These are phyloP conservation scores for Exophiala alcalophila DNA, from an alignment of 2,329 filamentous ascomycete species.

Conservation along the genomic window DNA sequence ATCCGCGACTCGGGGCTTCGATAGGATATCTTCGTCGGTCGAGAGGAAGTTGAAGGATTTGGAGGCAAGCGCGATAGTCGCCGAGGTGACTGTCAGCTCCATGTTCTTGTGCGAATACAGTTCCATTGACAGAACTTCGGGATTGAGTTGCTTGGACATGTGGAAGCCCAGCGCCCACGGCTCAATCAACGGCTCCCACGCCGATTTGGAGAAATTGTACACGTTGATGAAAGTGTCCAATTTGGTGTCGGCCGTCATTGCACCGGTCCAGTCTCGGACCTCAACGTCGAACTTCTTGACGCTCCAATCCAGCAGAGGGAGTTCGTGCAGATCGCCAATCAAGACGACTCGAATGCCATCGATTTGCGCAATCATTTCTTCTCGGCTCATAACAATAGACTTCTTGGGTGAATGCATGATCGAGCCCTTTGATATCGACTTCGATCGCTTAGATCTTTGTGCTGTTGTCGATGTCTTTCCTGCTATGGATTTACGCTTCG, in stretches of 20 bases:
- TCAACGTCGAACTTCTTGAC: conserved; percentile 84
- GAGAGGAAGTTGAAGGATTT: conserved; percentile 91
- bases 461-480: conserved; percentile 44
- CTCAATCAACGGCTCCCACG: conserved; percentile 94
- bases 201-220: conserved; percentile 98
- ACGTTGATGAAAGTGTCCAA: conserved; percentile 94
- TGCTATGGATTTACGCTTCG: conserved; percentile 50
- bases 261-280: conserved; percentile 86
- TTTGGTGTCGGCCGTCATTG: conserved; percentile 80
- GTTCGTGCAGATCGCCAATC: conserved; percentile 91
- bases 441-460: conserved; percentile 46
- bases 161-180: conserved; percentile 95
- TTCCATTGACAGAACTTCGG: conserved; percentile 76
- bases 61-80: conserved; percentile 86
- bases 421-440: conserved; percentile 43
- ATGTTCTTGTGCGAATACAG: conserved; percentile 84
- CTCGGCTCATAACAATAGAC: conserved; percentile 60
- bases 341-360: conserved; percentile 89
- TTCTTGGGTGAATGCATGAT: conserved; percentile 42
- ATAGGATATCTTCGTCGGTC: conserved; percentile 83
- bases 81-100: conserved; percentile 88
- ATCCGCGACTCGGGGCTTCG: conserved; percentile 86
- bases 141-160: conserved; percentile 71
- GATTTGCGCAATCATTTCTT: conserved; percentile 81
- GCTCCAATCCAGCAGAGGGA: conserved; percentile 90